phyloP scores from a whole-genome alignment of 2,329 filamentous ascomycete genomes.

The Ophiostoma novo-ulmi region DNA sequence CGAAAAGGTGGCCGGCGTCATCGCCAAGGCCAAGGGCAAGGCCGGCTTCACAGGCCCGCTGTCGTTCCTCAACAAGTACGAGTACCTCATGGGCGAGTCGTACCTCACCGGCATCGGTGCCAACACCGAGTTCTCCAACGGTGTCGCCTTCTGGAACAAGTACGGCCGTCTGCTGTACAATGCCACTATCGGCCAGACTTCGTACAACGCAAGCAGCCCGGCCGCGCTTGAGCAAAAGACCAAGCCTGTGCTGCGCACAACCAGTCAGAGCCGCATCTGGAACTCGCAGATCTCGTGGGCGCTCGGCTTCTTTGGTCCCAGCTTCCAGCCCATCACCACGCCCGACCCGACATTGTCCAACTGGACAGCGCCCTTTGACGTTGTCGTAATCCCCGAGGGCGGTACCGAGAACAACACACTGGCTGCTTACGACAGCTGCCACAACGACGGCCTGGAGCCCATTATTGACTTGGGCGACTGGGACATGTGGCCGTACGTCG shows the following conservation, averaged over 20 bases:
- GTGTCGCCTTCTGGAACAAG: conserved; percentile 49
- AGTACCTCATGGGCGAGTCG: conserved; percentile 42
- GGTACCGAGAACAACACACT: conserved; percentile 49
- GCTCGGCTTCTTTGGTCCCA: conserved; percentile 49
- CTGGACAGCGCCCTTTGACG: conserved; percentile 41
- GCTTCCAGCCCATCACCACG: conserved; percentile 36
- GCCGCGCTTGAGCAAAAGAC: conserved; percentile 42
- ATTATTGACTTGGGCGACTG: conserved; percentile 38
- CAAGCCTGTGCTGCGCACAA: conserved; percentile 50
- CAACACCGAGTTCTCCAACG: conserved; percentile 45
- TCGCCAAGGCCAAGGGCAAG: conserved; percentile 27
- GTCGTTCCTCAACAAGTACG: conserved; percentile 49
- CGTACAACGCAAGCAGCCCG: conserved; percentile 43
- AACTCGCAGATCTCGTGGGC: conserved; percentile 52
- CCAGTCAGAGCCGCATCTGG: conserved; percentile 49
- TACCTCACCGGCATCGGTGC: conserved; percentile 48
- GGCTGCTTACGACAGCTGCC: conserved; percentile 48
- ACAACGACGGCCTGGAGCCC: conserved; percentile 36
- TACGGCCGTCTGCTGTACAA: conserved; percentile 52
- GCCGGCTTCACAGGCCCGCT: conserved; percentile 41
- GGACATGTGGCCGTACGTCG: conserved; percentile 42
- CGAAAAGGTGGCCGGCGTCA: conserved; percentile 43
- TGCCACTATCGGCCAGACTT: conserved; percentile 42
- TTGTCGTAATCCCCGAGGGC: conserved; percentile 48
- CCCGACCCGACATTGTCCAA: conserved; percentile 36